Conservation (phyloP, 768 basidiomycete species). For the Strobilomyces dryophilus region DNA sequence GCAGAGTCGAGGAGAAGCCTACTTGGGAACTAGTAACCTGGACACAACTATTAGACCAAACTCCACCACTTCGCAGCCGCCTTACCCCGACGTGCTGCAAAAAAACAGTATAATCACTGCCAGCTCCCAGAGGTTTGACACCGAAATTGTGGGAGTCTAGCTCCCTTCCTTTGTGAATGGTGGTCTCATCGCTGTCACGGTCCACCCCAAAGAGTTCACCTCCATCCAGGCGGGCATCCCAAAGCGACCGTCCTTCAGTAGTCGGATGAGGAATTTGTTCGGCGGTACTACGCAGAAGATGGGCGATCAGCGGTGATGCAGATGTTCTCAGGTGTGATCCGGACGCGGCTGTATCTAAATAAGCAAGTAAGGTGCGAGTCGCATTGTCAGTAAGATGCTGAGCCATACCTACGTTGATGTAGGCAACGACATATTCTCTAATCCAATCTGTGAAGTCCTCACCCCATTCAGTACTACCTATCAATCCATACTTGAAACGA, state of each 20-base stretch:
- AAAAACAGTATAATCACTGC: slow-evolving; percentile 91
- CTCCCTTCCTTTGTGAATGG: slow-evolving; percentile 23
- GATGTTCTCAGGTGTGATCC: slow-evolving; percentile 47
- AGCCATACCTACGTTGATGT: slow-evolving; percentile 70
- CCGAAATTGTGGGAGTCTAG: slow-evolving; percentile 34
- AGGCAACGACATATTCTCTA: slow-evolving; percentile 75
- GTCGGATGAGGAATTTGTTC: slow-evolving; percentile 73
- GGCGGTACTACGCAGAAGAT: slow-evolving; percentile 66
- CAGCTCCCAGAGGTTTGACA: slow-evolving; percentile 68
- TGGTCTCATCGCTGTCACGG: slow-evolving; percentile 27
- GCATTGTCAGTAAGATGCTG: slow-evolving; percentile 26
- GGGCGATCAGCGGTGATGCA: slow-evolving; percentile 80
- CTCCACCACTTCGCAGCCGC: not conserved
- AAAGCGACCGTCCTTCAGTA: slow-evolving; percentile 58
- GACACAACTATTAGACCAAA: slow-evolving; percentile 2
- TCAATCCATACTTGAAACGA: slow-evolving; percentile 51
- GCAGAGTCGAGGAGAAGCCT: slow-evolving; percentile 31
- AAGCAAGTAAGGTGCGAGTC: slow-evolving; percentile 24
- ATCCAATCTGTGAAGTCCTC: slow-evolving; percentile 90
- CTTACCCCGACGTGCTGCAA: slow-evolving; percentile 72
- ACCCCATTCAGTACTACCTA: slow-evolving; percentile 91
- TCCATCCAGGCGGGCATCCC: slow-evolving; percentile 66
- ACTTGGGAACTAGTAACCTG: slow-evolving; percentile 35
- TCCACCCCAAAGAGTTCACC: slow-evolving; percentile 38
- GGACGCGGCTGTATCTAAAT: slow-evolving; percentile 50